Conservation (phyloP, 257 asterid genomes). For the Solanum acaule region DNA sequence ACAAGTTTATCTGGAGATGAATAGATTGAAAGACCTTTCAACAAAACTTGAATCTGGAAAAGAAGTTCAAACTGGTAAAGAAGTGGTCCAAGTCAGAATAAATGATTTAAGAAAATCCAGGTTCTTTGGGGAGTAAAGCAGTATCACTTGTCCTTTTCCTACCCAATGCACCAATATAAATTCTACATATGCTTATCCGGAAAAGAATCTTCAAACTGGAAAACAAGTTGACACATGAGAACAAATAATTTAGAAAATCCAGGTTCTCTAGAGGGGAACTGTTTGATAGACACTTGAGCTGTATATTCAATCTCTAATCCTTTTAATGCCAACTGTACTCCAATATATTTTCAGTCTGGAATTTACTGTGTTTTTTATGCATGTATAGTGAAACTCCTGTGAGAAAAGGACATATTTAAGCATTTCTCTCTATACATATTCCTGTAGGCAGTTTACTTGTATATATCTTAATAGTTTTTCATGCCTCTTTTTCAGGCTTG, state of each 20-base stretch:
- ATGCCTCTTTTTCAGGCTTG: constrained; percentile 56
- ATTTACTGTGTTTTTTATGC: neutral
- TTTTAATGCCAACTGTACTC: neutral
- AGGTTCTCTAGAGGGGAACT: neutral
- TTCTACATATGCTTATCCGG: neutral
- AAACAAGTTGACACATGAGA: neutral
- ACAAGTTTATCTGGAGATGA: neutral
- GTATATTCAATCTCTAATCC: neutral
- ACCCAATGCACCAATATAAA: neutral
- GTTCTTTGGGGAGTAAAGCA: neutral
- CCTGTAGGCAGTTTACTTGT: neutral
- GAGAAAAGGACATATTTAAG: neutral
- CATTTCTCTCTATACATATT: neutral
- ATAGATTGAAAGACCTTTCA: neutral
- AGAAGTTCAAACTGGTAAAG: neutral
- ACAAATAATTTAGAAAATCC: neutral
- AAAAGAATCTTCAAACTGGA: neutral
- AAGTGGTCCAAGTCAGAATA: neutral
- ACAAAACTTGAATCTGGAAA: neutral
- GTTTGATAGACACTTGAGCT: neutral
- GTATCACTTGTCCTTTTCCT: neutral
- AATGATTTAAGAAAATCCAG: neutral
- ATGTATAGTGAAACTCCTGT: neutral
- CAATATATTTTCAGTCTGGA: neutral
- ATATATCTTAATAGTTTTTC: neutral